Base-by-base conservation (phyloP, 2,329 filamentous ascomycete species). In the Boeremia exigua region DNA sequence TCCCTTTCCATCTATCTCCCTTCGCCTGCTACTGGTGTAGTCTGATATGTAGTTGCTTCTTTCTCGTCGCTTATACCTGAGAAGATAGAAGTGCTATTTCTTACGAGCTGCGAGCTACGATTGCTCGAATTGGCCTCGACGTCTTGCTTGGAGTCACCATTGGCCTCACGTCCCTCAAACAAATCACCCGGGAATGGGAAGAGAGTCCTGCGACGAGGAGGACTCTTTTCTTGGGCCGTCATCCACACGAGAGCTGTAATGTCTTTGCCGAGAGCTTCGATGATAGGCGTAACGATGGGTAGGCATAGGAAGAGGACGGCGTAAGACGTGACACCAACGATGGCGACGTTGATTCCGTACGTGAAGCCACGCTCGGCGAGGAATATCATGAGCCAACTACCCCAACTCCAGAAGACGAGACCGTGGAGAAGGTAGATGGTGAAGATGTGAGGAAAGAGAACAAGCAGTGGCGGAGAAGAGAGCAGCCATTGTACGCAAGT, bases 341-440 rank as follows among this genome's bases (percentile, higher is more conserved):
- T 59, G 19, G 74, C 52, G 11, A 77, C 62, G 25, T 70, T 73
- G 33, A 72, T 60, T 48, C 74, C 71, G 55, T 76, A 78, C 3
- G 63, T 60, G 12, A 75, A 56, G 14, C 59, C 63, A 3, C 62
- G 61, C 0, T 62, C 56, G 4, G 73, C 73, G 14, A 78, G 67
- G 38, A 69, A 61, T 2, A 76, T 64, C 49, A 74, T 66, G 23
- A 77, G 67, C 68, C 72, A 77, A 28, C 68, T 67, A 19, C 76
- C 76, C 58, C 75, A 73, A 42, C 62, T 71, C 76, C 76, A 78
- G 79, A 84, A 71, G 65, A 82, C 55, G 65, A 81, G 48, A 33
- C 79, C 79, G 59, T 81, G 79, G 44, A 80, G 70, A 7, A 81
- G 74, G 59, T 81, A 81, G 49, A 81, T 79, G 33, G 78, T 81